These are phyloP conservation scores for Protomyces gravidus DNA, from an alignment of 1,139 yeast genomes.

Conservation along the genomic window DNA sequence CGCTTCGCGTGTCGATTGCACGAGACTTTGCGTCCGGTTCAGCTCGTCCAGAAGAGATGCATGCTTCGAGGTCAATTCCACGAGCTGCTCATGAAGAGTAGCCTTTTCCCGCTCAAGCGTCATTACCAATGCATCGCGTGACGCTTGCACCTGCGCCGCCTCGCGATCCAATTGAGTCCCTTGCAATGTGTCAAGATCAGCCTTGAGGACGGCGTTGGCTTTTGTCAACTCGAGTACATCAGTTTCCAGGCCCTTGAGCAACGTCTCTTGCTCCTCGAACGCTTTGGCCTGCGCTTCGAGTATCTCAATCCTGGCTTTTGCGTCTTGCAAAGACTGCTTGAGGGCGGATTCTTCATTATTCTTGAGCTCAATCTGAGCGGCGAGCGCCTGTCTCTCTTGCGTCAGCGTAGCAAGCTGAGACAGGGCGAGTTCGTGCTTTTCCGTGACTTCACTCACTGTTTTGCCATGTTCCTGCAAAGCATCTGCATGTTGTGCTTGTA, in stretches of 20 bases:
- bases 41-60: background rate
- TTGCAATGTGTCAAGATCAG: slow-evolving; percentile 14
- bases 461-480: background rate
- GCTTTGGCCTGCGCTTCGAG: slow-evolving; percentile 1
- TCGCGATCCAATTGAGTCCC: slow-evolving; percentile 11
- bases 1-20: background rate
- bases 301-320: background rate
- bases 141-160: slow-evolving; percentile 7
- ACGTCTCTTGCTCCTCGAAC: slow-evolving; percentile 11
- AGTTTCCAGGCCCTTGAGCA: slow-evolving; percentile 10
- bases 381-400: background rate
- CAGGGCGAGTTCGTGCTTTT: background rate
- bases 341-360: background rate
- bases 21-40: background rate
- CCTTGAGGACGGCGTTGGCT: slow-evolving; percentile 17
- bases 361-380: background rate
- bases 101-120: background rate
- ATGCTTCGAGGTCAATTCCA: background rate
- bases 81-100: background rate
- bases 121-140: background rate
- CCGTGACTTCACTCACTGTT: background rate
- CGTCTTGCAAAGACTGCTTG: background rate
- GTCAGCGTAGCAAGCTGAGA: background rate
- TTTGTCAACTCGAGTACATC: slow-evolving; percentile 5
- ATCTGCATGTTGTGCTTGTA: background rate